Conservation (phyloP, 2,329 filamentous ascomycete species). For the Zelopaecilomyces penicillatus region DNA sequence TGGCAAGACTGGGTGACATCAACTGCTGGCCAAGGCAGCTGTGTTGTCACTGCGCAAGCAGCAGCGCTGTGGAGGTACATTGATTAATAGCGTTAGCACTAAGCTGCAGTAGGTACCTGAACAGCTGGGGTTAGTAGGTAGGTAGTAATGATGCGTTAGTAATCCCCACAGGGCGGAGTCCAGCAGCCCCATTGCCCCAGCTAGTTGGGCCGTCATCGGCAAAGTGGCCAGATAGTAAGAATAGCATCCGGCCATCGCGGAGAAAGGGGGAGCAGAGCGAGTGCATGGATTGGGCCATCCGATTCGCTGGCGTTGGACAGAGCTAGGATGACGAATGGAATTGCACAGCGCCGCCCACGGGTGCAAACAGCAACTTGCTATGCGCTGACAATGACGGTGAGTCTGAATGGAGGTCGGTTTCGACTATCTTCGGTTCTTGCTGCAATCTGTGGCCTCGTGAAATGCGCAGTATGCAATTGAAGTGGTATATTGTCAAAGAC, state of each 20-base stretch:
- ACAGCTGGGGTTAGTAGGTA: too few relatives aligned
- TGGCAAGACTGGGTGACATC: too few relatives aligned
- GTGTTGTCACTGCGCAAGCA: not conserved
- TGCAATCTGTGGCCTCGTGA: not conserved
- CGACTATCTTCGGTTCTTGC: too few relatives aligned
- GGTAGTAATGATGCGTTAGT: too few relatives aligned
- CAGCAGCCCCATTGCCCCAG: too few relatives aligned
- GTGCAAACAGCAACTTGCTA: constrained; percentile 2
- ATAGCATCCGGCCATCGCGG: not conserved
- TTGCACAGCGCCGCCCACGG: constrained; percentile 7
- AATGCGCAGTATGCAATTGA: constrained; percentile 1
- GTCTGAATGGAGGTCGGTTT: too few relatives aligned
- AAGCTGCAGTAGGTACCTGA: too few relatives aligned
- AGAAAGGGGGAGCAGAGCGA: not conserved
- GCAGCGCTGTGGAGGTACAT: too few relatives aligned
- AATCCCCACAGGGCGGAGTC: too few relatives aligned
- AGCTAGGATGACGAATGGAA: constrained; percentile 6
- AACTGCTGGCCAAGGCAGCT: too few relatives aligned
- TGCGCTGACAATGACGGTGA: not conserved
- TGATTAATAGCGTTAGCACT: too few relatives aligned
- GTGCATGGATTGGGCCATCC: constrained; percentile 6
- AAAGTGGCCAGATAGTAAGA: not conserved
- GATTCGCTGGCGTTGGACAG: constrained; percentile 5
- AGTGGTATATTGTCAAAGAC: not conserved
- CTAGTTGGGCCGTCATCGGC: not conserved